Conservation (phyloP, 1,284 basidiomycete species). For the Irpex sp. region DNA sequence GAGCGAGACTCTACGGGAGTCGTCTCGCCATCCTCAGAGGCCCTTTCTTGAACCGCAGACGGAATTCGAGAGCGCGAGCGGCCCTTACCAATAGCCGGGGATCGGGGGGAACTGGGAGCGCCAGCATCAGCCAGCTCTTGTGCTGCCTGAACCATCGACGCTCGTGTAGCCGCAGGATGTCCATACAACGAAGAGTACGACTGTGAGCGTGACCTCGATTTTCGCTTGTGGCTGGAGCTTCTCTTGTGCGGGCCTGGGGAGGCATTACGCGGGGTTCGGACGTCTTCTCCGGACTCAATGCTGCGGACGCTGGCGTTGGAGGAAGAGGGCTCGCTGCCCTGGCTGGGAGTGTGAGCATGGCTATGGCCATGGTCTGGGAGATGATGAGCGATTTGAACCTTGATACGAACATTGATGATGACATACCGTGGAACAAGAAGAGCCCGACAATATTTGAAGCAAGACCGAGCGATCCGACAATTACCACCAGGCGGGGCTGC, state of each 20-base stretch:
- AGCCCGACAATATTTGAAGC: conserved; percentile 92
- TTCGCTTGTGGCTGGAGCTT: conserved; percentile 3
- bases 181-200: conserved; percentile 64
- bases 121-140: conserved; percentile 70
- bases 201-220: conserved; percentile 38
- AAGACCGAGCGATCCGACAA: conserved; percentile 89
- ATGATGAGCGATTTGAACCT: background rate
- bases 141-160: conserved; percentile 84
- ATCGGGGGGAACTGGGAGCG: conserved; percentile 36
- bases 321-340: conserved; percentile 20
- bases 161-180: conserved; percentile 88
- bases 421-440: conserved; percentile 91
- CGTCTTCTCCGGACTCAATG: conserved; percentile 10
- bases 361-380: conserved; percentile 65
- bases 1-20: background rate
- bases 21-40: conserved; percentile 13
- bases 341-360: conserved; percentile 45
- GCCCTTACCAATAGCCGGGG: conserved; percentile 23
- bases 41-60: conserved; percentile 14
- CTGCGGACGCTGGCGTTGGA: conserved; percentile 25
- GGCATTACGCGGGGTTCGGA: conserved; percentile 16
- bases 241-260: conserved; percentile 11
- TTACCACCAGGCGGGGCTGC: conserved; percentile 83
- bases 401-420: conserved; percentile 1
- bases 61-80: conserved; percentile 27